Evolutionary conservation across 345 rosid species (phyloP), one percentile per base, ranked within the genome.

Genomic region (Lepidium didymum): DNA sequence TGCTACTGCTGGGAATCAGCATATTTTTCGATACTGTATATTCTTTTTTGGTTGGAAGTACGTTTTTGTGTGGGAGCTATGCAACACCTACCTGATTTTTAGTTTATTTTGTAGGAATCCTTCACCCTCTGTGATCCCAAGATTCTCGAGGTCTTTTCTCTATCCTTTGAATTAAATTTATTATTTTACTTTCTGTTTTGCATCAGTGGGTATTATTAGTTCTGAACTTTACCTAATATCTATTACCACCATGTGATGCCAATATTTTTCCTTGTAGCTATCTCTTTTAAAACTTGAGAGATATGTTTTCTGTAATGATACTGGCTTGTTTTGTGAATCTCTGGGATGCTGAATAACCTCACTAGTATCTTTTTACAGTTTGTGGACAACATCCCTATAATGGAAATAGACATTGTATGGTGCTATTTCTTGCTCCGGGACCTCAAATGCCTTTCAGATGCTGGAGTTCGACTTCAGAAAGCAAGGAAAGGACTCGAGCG

Each of bases 371-470:
- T 25, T 44, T 75, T 81, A 27, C 86, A 93, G 98, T 72, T 86
- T 60, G 82, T 88, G 73, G 97, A 93, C 79, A 93, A 90, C 72
- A 83, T 90, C 74, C 86, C 98, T 33, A 87, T 93, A 44, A 80
- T 93, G 81, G 92, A 93, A 83, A 86, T 93, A 77, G 97, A 93
- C 88, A 88, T 90, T 83, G 98, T 91, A 11, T 93, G 98, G 98
- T 93, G 97, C 76, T 90, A 87, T 73, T 93, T 90, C 84, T 80
- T 88, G 96, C 95, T 90, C 40, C 86, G 69, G 55, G 96, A 93
- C 78, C 67, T 93, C 80, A 87, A 86, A 31, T 81, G 92, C 78
- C 85, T 93, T 16, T 82, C 98, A n/a, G 86, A 80, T 73, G 98
- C 96, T 33, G 97, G 97, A 54, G 57, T 80, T 41, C 94, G 96